A percentile compares a stretch with the other conserved stretches of the same genome.
Conservation (phyloP, 176 grass and related monocot genomes). For the Saccharum spontaneum region DNA sequence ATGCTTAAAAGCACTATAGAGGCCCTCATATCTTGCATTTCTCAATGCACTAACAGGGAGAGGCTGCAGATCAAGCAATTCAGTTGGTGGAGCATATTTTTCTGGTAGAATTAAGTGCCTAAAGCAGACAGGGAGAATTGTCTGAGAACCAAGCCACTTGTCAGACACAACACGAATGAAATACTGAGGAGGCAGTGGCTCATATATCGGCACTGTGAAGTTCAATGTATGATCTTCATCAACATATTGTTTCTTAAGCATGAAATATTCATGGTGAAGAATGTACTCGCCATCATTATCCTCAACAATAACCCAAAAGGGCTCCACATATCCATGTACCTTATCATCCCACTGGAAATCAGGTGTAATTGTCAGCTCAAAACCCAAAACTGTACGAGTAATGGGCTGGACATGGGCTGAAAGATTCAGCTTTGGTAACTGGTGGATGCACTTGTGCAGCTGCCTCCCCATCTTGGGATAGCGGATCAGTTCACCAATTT, state of each 20-base stretch:
- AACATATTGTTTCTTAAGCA: constrained; percentile 93
- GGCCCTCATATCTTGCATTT: constrained; percentile 77
- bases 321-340: constrained; percentile 91
- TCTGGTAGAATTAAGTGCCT: constrained; percentile 95
- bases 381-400: constrained; percentile 77
- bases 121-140: constrained; percentile 93
- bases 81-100: constrained; percentile 94
- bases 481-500: constrained; percentile 91
- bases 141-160: constrained; percentile 95
- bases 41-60: constrained; percentile 82
- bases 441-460: constrained; percentile 87
- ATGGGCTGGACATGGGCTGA: constrained; percentile 94
- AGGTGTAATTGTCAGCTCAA: constrained; percentile 88
- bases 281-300: constrained; percentile 96
- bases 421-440: constrained; percentile 88
- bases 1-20: constrained; percentile 90
- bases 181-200: constrained; percentile 94
- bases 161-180: constrained; percentile 95
- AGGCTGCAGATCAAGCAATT: constrained; percentile 95
- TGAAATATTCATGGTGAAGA: constrained; percentile 98
- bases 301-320: constrained; percentile 99
- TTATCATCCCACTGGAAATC: constrained; percentile 97
- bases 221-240: constrained; percentile 92
- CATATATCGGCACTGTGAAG: constrained; percentile 93
- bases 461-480: constrained; percentile 75